phyloP scores from a whole-genome alignment of 352 stramenopile species.

The Phytophthora chlamydospora region DNA sequence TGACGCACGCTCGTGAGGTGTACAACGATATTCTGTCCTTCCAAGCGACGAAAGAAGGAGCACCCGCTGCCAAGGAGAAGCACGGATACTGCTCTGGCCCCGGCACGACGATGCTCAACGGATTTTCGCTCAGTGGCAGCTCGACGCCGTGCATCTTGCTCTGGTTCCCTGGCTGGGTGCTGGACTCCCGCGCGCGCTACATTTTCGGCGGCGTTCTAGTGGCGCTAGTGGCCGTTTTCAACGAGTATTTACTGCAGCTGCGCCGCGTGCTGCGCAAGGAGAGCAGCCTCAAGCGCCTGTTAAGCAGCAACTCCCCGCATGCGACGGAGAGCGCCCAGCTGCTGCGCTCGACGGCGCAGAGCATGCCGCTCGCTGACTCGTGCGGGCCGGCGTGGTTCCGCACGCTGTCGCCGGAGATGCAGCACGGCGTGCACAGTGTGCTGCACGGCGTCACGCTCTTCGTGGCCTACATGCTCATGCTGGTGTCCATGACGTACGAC shows the following conservation, averaged over 20 bases:
- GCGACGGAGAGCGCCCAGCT: conserved; percentile 47
- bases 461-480: conserved; percentile 82
- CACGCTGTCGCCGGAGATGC: conserved; percentile 49
- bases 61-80: conserved; percentile 2
- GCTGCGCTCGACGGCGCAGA: conserved; percentile 45
- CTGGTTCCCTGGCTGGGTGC: conserved; percentile 78
- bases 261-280: conserved; percentile 69
- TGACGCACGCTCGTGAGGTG: conserved; percentile 72
- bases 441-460: conserved; percentile 69
- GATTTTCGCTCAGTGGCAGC: conserved; percentile 54
- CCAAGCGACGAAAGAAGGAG: conserved; percentile 25
- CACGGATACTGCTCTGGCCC: conserved; percentile 59
- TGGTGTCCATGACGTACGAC: conserved; percentile 85
- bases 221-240: conserved; percentile 64
- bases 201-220: conserved; percentile 58
- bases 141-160: conserved; percentile 65
- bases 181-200: conserved; percentile 62
- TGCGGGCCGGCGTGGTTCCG: conserved; percentile 64
- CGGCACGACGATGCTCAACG: conserved; percentile 80
- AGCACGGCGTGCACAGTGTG: conserved; percentile 57
- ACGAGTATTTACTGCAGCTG: conserved; percentile 77
- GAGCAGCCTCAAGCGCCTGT: conserved; percentile 54
- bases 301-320: conserved; percentile 17
- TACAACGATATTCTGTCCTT: conserved; percentile 58
- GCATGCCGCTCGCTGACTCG: conserved; percentile 37